Evolutionary conservation across 1,139 yeast species (phyloP).

Genomic region (Nakaseomyces uthaithaninus): DNA sequence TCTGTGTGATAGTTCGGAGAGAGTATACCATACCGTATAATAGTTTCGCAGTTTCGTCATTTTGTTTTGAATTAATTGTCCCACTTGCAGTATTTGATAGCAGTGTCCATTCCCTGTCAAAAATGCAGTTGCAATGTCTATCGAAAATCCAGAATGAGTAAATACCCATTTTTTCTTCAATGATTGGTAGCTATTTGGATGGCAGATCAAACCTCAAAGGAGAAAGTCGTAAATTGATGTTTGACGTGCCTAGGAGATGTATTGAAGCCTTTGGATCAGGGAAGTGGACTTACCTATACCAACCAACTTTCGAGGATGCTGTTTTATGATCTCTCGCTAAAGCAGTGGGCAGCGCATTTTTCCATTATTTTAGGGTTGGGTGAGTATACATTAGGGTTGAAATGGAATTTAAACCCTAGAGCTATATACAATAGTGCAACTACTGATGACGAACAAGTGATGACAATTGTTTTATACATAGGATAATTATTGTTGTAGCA

Average conservation of each 20-base stretch:
- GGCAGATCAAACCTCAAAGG: neutral
- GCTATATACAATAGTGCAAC: too few species aligned
- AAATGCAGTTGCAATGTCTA: constrained; percentile 77
- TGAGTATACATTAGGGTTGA: too few species aligned
- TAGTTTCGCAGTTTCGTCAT: constrained; percentile 63
- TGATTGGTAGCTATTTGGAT: neutral
- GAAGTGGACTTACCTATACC: too few species aligned
- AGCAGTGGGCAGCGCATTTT: too few species aligned
- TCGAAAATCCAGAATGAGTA: constrained; percentile 85
- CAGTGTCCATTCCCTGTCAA: constrained; percentile 52
- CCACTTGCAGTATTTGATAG: constrained; percentile 35
- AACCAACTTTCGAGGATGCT: too few species aligned
- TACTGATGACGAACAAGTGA: too few species aligned
- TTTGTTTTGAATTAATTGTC: constrained; percentile 46
- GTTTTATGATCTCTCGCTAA: too few species aligned
- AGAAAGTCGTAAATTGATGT: neutral
- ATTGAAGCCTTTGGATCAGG: too few species aligned
- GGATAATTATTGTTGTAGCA: neutral
- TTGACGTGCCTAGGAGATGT: too few species aligned
- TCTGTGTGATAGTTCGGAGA: constrained; percentile 61
- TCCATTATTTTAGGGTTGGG: too few species aligned
- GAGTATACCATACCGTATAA: constrained; percentile 85
- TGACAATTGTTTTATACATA: too few species aligned
- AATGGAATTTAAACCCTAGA: too few species aligned
- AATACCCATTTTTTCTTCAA: constrained; percentile 38